Evolutionary conservation across 176 grass and related monocot species (phyloP), one percentile per base, ranked within the genome.

Genomic region (Phoenix dactylifera): DNA sequence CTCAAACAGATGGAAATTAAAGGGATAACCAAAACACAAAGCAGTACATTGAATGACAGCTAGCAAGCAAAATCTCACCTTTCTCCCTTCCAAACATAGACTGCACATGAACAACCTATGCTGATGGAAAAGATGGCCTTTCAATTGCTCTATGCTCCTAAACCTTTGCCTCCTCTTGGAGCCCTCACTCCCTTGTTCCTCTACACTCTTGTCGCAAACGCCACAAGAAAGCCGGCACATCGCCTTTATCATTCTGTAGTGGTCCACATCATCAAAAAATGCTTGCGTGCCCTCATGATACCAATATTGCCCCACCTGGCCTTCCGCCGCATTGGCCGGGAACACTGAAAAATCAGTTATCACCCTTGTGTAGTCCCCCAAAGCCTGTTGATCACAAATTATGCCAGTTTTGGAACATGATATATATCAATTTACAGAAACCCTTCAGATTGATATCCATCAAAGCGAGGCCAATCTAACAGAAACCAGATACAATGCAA

Each of bases 161-260:
- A 92, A 92, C 74, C 29, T 85, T 63, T 67, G 83, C 66, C 70
- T 76, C 80, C 87, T 78, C 66, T 79, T 92, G 66, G 72, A 67
- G 54, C 82, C 74, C 64, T 56, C 80, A 20, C 72, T 79, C 48
- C 73, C 29, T 67, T 55, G 72, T 18, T 58, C 59, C 72, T 88
- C 84, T 16, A 77, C 76, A 35, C 70, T 70, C 51, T 66, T 92
- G 79, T 98, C 93, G 76, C 93, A 98, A 3, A 92, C 78, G 58
- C 87, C 89, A 81, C 93, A 98, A 28, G 93, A 98, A 72, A 98
- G 84, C 28, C 84, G 84, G 19, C 93, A 98, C 93, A 89, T 98
- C 48, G 93, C 87, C 6, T 79, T 56, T 78, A 98, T 83, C 87
- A 98, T 92, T 71, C 73, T 78, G 79, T 98, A 92, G 55, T 98